Evolutionary conservation across 805 yeast species (phyloP), one percentile per base, ranked within the genome.

Genomic region (Millerozyma acaciae): DNA sequence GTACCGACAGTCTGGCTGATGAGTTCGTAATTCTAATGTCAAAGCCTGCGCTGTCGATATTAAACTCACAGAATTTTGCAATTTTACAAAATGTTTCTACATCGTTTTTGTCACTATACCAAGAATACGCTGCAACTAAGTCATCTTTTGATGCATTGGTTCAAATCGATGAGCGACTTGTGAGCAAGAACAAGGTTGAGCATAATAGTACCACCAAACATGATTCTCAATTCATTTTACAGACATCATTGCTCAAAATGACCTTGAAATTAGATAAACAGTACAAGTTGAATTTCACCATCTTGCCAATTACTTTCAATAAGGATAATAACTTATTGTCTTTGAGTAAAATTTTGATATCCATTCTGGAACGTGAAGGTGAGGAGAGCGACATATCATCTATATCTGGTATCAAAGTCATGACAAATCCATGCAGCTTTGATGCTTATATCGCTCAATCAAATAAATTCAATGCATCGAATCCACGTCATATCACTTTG

Each of bases 261-360:
- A 46, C 41, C 9, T 15, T 61, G 5, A 35, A 34, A 3, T 26
- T 68, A 3, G 37, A 50, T 4, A 40, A 45, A 1, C 28, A 30
- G 1, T 33, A 43, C 0, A 21, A 17, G 1, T 17, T 73, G 4
- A 51, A 45, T 17, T 20, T 52, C 0, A 51, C 58, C 2, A 33
- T 73, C 0, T 55, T 65, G 8, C 81, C 83, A 1, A 40, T 76
- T 1, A 61, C 73, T 0, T 71, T 49, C 39, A 66, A 65, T 30
- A 59, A 71, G 7, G 32, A 45, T 1, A 50, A 51, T 4, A 56
- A 59, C 4, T 48, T 46, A 3, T 32, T 73, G 8, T 51, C 46
- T 3, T 48, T 71, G 5, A 60, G 60, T 5, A 62, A 61, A 30
- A 37, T 69, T 2, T 21, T 53, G 2, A 13, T 66, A 2, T 53